A percentile compares a stretch with the other conserved stretches of the same genome.
phyloP scores from a whole-genome alignment of 108 stramenopile species.

The Discostella stelligeroides region DNA sequence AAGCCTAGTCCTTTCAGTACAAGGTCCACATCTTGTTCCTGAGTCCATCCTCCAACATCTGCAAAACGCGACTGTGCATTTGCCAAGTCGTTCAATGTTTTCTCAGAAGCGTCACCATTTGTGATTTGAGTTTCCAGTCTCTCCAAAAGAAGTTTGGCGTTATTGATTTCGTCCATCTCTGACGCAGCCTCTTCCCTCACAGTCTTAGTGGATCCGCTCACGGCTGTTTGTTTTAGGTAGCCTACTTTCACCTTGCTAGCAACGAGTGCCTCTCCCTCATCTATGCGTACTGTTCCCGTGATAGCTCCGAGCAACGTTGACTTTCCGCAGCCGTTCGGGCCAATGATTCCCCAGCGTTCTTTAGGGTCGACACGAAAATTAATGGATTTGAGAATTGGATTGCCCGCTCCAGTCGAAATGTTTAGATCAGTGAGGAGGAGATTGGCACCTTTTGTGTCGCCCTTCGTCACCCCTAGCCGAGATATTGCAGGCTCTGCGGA shows the following conservation, averaged over 20 bases:
- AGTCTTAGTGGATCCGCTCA: constrained; percentile 82
- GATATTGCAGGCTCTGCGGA: constrained; percentile 13
- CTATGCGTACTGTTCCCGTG: constrained; percentile 63
- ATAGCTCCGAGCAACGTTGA: constrained; percentile 67
- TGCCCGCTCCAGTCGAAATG: constrained; percentile 64
- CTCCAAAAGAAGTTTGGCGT: constrained; percentile 57
- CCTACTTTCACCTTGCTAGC: constrained; percentile 69
- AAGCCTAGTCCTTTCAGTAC: constrained; percentile 92
- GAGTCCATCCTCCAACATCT: constrained; percentile 84
- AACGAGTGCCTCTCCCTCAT: constrained; percentile 61
- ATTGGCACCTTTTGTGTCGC: constrained; percentile 82
- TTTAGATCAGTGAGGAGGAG: constrained; percentile 67
- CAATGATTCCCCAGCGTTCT: constrained; percentile 77
- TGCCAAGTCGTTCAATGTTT: constrained; percentile 64
- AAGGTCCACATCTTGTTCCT: constrained; percentile 80
- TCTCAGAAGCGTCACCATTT: constrained; percentile 64
- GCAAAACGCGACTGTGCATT: constrained; percentile 68
- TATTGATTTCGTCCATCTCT: constrained; percentile 77
- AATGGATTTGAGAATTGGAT: constrained; percentile 58
- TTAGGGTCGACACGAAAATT: constrained; percentile 80
- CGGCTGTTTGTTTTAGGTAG: constrained; percentile 86
- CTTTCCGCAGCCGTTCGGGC: constrained; percentile 25
- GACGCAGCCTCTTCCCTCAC: constrained; percentile 88
- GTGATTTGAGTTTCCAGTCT: constrained; percentile 39
- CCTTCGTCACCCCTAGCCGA: constrained; percentile 36